These are phyloP conservation scores for Crucibulum parvulum DNA, from an alignment of 1,284 basidiomycete species.

Conservation along the genomic window DNA sequence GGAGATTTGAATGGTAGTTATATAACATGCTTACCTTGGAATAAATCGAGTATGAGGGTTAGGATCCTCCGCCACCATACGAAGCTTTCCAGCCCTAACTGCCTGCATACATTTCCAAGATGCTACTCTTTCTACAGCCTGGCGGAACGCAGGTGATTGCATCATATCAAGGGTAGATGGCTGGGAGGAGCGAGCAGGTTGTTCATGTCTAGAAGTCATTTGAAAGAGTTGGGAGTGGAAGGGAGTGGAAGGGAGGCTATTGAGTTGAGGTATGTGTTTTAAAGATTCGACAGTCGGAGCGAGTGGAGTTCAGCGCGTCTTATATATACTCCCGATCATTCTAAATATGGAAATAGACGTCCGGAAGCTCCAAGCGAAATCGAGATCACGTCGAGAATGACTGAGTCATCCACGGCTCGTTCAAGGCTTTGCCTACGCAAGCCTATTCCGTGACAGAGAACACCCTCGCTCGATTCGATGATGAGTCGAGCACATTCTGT, in stretches of 20 bases:
- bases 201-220: slow-evolving; percentile 1
- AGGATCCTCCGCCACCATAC: slow-evolving; percentile 5
- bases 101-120: slow-evolving; percentile 24
- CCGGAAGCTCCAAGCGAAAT: too few species aligned
- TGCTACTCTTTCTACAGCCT: slow-evolving; percentile 25
- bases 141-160: slow-evolving; percentile 16
- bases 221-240: neutral
- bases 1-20: slow-evolving; percentile 1
- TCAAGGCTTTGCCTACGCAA: too few species aligned
- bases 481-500: too few species aligned
- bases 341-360: too few species aligned
- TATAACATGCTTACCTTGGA: slow-evolving; percentile 31
- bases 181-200: slow-evolving; percentile 5
- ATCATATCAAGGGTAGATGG: slow-evolving; percentile 8
- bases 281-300: too few species aligned
- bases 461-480: too few species aligned
- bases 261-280: too few species aligned
- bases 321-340: too few species aligned
- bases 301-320: too few species aligned
- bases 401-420: too few species aligned
- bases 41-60: slow-evolving; percentile 17
- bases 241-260: neutral
- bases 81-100: slow-evolving; percentile 28
- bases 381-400: too few species aligned
- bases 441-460: too few species aligned